Conservation (phyloP, 192 early-diverging fungal species). For the Rhizoclosmatium sp. region DNA sequence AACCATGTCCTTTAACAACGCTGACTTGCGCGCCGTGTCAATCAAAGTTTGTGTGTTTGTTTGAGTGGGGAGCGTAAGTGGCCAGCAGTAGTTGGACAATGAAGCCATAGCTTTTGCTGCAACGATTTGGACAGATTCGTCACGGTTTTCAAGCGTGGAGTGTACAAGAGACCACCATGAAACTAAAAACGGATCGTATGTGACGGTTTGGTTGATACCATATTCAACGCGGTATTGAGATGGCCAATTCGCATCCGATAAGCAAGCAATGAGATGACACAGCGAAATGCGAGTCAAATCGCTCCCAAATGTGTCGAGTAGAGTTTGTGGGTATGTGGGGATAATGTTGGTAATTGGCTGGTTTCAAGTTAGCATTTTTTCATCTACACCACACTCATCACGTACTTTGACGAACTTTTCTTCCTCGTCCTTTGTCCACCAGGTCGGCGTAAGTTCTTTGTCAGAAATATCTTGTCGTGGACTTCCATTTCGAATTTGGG, state of each 20-base stretch:
- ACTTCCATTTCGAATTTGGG: slow-evolving; percentile 30
- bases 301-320: slow-evolving; percentile 66
- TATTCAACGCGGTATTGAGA: not conserved
- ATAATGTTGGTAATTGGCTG: slow-evolving; percentile 45
- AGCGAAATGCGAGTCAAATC: slow-evolving; percentile 59
- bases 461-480: not conserved
- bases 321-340: slow-evolving; percentile 40
- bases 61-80: not conserved
- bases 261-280: slow-evolving; percentile 53
- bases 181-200: slow-evolving; percentile 4
- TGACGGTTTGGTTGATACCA: slow-evolving; percentile 26
- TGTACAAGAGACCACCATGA: slow-evolving; percentile 62
- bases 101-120: slow-evolving; percentile 36
- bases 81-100: slow-evolving; percentile 26
- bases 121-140: slow-evolving; percentile 66
- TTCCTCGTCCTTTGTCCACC: slow-evolving; percentile 37
- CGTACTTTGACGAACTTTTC: slow-evolving; percentile 36
- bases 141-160: slow-evolving; percentile 66
- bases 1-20: slow-evolving; percentile 6
- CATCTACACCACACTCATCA: not conserved
- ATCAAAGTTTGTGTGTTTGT: not conserved
- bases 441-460: not conserved
- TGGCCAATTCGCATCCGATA: slow-evolving; percentile 55
- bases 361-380: too few relatives aligned
- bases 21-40: not conserved